Conservation (phyloP, 306 rosid species). For the Vicia villosa region DNA sequence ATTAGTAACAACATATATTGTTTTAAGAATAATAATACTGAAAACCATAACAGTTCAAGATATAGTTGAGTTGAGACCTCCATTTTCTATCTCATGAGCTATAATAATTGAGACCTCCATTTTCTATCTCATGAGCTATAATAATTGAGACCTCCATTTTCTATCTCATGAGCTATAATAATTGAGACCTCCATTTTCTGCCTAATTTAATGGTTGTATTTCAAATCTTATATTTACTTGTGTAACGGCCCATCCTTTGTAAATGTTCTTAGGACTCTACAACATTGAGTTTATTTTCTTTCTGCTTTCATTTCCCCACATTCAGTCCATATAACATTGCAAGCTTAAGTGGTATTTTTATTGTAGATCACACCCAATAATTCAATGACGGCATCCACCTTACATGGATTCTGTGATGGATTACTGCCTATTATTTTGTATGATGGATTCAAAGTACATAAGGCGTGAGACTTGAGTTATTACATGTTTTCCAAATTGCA, state of each 20-base stretch:
- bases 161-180: neutral
- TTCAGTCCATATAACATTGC: neutral
- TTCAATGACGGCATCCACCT: neutral
- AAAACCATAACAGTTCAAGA: slow-evolving; percentile 26
- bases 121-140: neutral
- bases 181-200: neutral
- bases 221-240: neutral
- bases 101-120: too few species aligned
- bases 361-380: neutral
- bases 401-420: too few species aligned
- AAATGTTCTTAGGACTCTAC: neutral
- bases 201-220: neutral
- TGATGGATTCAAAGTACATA: too few species aligned
- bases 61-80: too few species aligned
- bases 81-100: neutral
- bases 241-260: neutral
- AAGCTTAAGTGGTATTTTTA: neutral
- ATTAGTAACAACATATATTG: slow-evolving; percentile 40
- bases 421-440: too few species aligned
- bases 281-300: neutral
- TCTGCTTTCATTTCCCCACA: neutral
- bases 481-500: too few species aligned
- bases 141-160: neutral
- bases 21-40: slow-evolving; percentile 6
- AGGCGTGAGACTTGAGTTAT: too few species aligned